A percentile compares a stretch with the other conserved stretches of the same genome.
Evolutionary conservation across 1,139 yeast species (phyloP).

Genomic region (Taiozyma onychis): DNA sequence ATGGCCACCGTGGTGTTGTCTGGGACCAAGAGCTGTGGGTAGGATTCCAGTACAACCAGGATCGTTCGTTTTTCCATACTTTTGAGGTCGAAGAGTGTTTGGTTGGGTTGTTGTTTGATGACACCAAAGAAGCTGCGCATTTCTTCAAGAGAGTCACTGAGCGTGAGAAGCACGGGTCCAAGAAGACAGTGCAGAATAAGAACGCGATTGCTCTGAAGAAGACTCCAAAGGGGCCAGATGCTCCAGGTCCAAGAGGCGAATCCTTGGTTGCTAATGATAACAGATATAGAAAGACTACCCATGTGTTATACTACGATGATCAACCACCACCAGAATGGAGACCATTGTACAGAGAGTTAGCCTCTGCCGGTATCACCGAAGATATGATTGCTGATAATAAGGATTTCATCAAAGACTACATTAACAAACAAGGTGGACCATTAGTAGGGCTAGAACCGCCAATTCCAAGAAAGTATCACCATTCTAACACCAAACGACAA

Average conservation of each 20-base stretch:
- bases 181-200: slow-evolving; percentile 77
- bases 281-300: slow-evolving; percentile 50
- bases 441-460: slow-evolving; percentile 85
- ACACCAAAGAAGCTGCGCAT: slow-evolving; percentile 80
- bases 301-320: slow-evolving; percentile 67
- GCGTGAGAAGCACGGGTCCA: slow-evolving; percentile 78
- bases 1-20: slow-evolving; percentile 76
- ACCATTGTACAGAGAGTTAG: slow-evolving; percentile 66
- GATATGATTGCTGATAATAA: slow-evolving; percentile 88
- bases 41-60: slow-evolving; percentile 86
- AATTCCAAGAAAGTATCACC: slow-evolving; percentile 55
- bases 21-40: slow-evolving; percentile 97
- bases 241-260: slow-evolving; percentile 74
- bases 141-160: slow-evolving; percentile 72
- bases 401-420: slow-evolving; percentile 74
- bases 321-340: slow-evolving; percentile 88
- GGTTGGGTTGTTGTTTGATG: slow-evolving; percentile 88
- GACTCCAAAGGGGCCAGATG: slow-evolving; percentile 32
- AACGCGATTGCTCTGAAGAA: slow-evolving; percentile 78
- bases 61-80: slow-evolving; percentile 88
- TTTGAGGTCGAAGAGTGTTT: slow-evolving; percentile 89
- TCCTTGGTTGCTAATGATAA: slow-evolving; percentile 38
- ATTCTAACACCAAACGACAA: slow-evolving; percentile 4
- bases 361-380: slow-evolving; percentile 74
- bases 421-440: slow-evolving; percentile 75